Base-by-base conservation (phyloP, 129 eudicot genomes). In the Tanacetum coccineum region DNA sequence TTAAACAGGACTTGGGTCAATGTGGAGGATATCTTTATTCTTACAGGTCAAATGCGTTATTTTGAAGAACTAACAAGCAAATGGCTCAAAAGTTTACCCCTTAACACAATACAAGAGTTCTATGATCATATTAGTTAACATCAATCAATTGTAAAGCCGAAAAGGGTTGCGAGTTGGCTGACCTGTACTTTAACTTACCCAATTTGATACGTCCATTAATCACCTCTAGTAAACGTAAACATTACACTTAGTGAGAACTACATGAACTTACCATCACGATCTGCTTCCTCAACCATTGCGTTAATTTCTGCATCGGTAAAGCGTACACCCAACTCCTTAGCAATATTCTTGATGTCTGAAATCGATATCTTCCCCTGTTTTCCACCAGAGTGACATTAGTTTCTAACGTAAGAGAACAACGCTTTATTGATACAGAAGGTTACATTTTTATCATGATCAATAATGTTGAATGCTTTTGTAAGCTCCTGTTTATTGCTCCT, bases 371-470 rank as follows among this genome's bases (percentile, higher is more conserved):
- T 88, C 59, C 93, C 93, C 96, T 88, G 59, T 14, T 75, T 13
- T 69, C 74, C 74, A 54, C 39, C 59, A 36, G 20, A 64, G 8
- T 45, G 8, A 13, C 9, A 13, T 11, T 17, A 45, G 62, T 72
- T 70, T 30, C 61, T 9, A 59, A 48, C 19, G 25, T 12, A 49
- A n/a, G 62, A 10, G 15, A 72, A 49, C 12, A 55, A 15, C n/a
- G 32, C 2, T 15, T 60, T 6, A 14, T 17, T 15, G 30, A 18
- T 4, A 52, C 18, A 20, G 10, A 20, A 64, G 17, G 44, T 83
- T 73, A 88, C 93, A 81, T 88, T 85, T 64, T 88, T 83, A 74
- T 88, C 93, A 32, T 76, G 84, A 70, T 89, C 96, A 21, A 89
- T 77, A 26, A 86, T 74, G 39, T 78, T 77, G 64, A 89, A 89